A percentile compares a stretch with the other conserved stretches of the same genome.
phyloP scores from a whole-genome alignment of 441 rosid genomes.

The Arabidopsis hybrid region DNA sequence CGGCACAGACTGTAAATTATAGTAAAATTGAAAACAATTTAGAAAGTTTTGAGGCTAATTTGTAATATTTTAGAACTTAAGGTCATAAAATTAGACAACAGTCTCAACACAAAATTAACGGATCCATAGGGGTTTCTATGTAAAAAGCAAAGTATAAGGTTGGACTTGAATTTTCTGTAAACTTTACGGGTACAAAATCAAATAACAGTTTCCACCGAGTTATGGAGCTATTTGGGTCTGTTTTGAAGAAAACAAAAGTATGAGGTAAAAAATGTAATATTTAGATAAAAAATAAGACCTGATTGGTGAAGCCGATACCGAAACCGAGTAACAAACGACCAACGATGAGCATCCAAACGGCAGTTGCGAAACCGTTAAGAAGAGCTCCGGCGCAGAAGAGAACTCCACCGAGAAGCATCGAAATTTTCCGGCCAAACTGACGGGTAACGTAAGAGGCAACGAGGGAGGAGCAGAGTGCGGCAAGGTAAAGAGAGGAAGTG shows the following conservation, averaged over 20 bases:
- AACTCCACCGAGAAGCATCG: constrained; percentile 87
- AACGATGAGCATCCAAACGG: constrained; percentile 79
- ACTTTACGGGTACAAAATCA: background rate
- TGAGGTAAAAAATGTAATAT: constrained; percentile 1
- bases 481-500: constrained; percentile 85
- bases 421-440: constrained; percentile 65
- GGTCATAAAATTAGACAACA: constrained; percentile 6
- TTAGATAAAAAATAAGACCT: constrained; percentile 52
- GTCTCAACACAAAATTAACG: background rate
- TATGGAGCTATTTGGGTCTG: background rate
- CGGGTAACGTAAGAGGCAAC: constrained; percentile 72
- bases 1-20: constrained; percentile 72
- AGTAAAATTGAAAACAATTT: background rate
- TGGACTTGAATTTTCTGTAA: background rate
- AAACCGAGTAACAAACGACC: constrained; percentile 87
- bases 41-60: background rate
- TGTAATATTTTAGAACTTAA: background rate
- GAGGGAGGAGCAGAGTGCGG: constrained; percentile 68
- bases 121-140: background rate
- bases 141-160: constrained; percentile 19
- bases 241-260: background rate
- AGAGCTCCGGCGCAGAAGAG: constrained; percentile 81
- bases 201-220: too few species aligned
- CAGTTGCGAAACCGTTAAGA: constrained; percentile 70
- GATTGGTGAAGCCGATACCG: constrained; percentile 91